Evolutionary conservation across 805 yeast species (phyloP), one percentile per base, ranked within the genome.

Genomic region (Pichia phayaonensis): DNA sequence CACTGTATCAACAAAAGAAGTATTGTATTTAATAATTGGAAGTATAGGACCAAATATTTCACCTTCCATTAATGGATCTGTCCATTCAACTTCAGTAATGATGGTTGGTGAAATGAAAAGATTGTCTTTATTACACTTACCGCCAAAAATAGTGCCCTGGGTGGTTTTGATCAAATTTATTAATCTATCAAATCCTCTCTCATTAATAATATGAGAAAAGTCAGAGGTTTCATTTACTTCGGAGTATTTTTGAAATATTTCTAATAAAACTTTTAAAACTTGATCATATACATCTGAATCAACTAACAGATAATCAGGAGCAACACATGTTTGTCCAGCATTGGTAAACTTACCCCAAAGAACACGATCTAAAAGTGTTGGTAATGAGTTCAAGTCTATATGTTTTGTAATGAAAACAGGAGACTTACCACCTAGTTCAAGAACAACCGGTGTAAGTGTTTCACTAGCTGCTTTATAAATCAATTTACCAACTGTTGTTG

Each of bases 351-450:
- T 80, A 18, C 90, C 92, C 86, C 94, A 87, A 1, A 76, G 74
- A 16, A 88, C 68, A 66, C 97, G 77, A 56, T 75, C 75, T 24
- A 89, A 72, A 41, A 73, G 55, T 1, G 69, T 65, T 11, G 67
- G 61, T 38, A 81, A 58, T 7, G 55, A 47, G 10, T 29, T 21
- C 50, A 79, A 55, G 71, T 72, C 44, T 70, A 74, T 47, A 13
- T 54, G 46, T 16, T 52, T 42, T 3, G 61, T 52, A 12, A 90
- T 70, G 58, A 90, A 76, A 2, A 79, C 86, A 0, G 98, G 98
- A 8, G 92, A 84, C 66, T 92, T 92, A 6, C 98, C 98, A 48
- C 98, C 97, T 43, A 90, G 72, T 68, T 90, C 98, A 54, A 90
- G 73, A 10, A 86, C 68, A 12, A 77, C 76, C 0, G 97, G 97